A percentile compares a stretch with the other conserved stretches of the same genome.
These are phyloP conservation scores for Blepharisma stoltei DNA, from an alignment of 73 alveolate genomes.

Conservation along the genomic window DNA sequence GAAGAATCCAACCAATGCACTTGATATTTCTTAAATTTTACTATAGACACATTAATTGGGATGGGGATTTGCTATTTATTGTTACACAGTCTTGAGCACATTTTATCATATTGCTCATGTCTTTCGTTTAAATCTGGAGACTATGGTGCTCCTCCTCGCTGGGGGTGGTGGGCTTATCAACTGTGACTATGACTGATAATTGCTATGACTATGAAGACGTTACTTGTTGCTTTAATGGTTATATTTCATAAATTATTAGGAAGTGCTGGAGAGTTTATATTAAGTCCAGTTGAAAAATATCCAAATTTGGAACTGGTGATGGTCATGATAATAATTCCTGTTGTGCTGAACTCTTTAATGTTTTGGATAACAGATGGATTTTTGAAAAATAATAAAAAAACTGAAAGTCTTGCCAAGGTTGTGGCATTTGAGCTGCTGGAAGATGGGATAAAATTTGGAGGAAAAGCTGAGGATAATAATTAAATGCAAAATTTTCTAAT, in stretches of 20 bases:
- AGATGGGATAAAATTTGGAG: too few species aligned
- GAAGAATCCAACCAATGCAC: constrained; percentile 52
- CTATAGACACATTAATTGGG: constrained; percentile 54
- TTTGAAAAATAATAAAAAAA: constrained; percentile 22
- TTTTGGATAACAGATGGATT: constrained; percentile 53
- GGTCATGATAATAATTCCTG: constrained; percentile 56
- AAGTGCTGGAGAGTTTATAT: constrained; percentile 23
- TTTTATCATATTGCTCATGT: too few species aligned
- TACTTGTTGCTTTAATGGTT: neutral
- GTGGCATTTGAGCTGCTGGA: too few species aligned
- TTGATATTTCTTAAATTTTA: constrained; percentile 62
- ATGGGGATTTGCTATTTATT: constrained; percentile 35
- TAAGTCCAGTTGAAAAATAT: constrained; percentile 36
- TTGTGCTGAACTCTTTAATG: constrained; percentile 42
- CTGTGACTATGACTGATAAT: constrained; percentile 47
- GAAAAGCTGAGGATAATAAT: too few species aligned
- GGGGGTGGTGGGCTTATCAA: constrained; percentile 53
- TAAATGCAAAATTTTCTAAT: too few species aligned
- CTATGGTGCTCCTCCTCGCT: constrained; percentile 36
- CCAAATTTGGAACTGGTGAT: constrained; percentile 53
- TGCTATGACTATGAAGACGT: constrained; percentile 30
- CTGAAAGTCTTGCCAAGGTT: too few species aligned
- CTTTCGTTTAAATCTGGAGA: too few species aligned
- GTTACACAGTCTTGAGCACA: neutral
- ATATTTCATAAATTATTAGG: neutral